Evolutionary conservation across 169 alveolate species (phyloP).

Genomic region (Theileria orientalis): DNA sequence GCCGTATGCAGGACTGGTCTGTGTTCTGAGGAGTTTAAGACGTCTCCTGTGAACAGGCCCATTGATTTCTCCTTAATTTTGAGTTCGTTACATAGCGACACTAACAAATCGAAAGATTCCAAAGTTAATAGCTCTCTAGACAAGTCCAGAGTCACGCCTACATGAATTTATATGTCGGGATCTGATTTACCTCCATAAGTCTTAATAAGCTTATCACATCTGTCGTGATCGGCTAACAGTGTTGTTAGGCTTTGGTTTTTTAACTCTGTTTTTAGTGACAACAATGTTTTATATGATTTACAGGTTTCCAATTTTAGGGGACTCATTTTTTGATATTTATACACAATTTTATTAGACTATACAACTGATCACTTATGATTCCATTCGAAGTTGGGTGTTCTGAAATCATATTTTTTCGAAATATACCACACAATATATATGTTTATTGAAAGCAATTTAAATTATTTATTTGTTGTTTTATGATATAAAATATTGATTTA

Average conservation of each 20-base stretch:
- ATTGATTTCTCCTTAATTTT: slow-evolving; percentile 57
- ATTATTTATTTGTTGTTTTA: too few species aligned
- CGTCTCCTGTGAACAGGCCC: slow-evolving; percentile 82
- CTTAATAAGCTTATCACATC: slow-evolving; percentile 56
- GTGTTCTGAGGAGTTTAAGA: slow-evolving; percentile 92
- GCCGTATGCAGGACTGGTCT: slow-evolving; percentile 96
- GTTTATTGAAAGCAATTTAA: too few species aligned
- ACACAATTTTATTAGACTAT: background rate
- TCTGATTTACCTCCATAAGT: slow-evolving; percentile 23
- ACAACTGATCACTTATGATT: too few species aligned
- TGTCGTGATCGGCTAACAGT: slow-evolving; percentile 46
- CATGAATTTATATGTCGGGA: background rate
- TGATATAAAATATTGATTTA: too few species aligned
- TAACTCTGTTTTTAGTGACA: background rate
- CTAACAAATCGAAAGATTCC: slow-evolving; percentile 25
- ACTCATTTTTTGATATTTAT: background rate
- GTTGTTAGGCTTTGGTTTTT: slow-evolving; percentile 19
- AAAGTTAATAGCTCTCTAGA: slow-evolving; percentile 52
- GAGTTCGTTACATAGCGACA: slow-evolving; percentile 35
- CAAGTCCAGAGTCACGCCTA: slow-evolving; percentile 62
- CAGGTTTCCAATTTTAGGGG: slow-evolving; percentile 9
- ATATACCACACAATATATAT: too few species aligned
- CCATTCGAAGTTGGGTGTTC: too few species aligned
- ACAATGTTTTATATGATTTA: slow-evolving; percentile 11
- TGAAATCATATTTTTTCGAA: too few species aligned